Evolutionary conservation across 306 rosid species (phyloP).

Genomic region (Biancaea sappan): DNA sequence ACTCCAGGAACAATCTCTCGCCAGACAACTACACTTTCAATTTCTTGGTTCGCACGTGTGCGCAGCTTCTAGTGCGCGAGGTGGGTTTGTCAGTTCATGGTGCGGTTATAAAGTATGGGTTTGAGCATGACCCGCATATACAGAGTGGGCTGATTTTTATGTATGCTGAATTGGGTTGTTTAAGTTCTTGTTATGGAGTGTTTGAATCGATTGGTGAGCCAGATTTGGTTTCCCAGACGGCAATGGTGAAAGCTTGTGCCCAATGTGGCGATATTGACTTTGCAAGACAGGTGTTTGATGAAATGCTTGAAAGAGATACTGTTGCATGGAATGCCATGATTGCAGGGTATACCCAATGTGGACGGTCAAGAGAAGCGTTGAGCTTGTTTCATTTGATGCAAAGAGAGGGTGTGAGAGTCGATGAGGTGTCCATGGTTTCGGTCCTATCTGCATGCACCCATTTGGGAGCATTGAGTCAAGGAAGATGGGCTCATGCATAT

Average conservation of each 20-base stretch:
- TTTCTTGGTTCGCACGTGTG: slow-evolving; percentile 48
- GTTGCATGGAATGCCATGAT: slow-evolving; percentile 59
- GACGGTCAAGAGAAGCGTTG: slow-evolving; percentile 52
- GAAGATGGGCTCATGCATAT: slow-evolving; percentile 59
- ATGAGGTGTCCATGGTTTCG: slow-evolving; percentile 58
- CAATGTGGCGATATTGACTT: slow-evolving; percentile 46
- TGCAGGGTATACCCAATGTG: slow-evolving; percentile 52
- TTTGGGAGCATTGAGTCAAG: slow-evolving; percentile 62
- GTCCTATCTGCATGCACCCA: slow-evolving; percentile 55
- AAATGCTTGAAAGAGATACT: slow-evolving; percentile 52
- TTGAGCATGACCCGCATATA: slow-evolving; percentile 48
- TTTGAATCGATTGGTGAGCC: slow-evolving; percentile 37
- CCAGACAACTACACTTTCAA: slow-evolving; percentile 63
- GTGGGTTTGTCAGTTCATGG: slow-evolving; percentile 45
- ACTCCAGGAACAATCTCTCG: slow-evolving; percentile 19
- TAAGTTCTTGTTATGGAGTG: slow-evolving; percentile 36
- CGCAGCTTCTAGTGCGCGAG: slow-evolving; percentile 38
- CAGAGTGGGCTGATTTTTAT: slow-evolving; percentile 48
- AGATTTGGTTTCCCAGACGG: slow-evolving; percentile 50
- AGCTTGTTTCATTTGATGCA: slow-evolving; percentile 52
- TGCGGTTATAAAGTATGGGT: slow-evolving; percentile 43
- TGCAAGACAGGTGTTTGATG: slow-evolving; percentile 55
- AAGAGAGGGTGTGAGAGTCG: slow-evolving; percentile 53
- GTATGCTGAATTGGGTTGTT: slow-evolving; percentile 59
- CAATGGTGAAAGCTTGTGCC: slow-evolving; percentile 46